phyloP scores from a whole-genome alignment of 177 flowering plant species.

The Vitis hybrid region DNA sequence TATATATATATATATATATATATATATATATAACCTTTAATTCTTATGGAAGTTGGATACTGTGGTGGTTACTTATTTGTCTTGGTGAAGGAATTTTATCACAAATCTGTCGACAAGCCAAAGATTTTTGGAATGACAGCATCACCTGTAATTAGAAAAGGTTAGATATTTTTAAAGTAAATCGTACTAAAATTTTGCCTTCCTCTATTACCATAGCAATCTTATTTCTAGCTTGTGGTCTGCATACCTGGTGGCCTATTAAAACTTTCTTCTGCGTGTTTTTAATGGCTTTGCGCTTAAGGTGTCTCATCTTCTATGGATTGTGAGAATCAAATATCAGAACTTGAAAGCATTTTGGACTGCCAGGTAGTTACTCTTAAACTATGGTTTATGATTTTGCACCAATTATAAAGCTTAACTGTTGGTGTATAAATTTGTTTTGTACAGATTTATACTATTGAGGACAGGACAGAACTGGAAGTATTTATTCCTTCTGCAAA shows the following conservation, averaged over 20 bases:
- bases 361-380: constrained; percentile 47
- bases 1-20: neutral
- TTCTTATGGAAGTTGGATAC: neutral
- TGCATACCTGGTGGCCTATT: neutral
- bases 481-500: constrained; percentile 53
- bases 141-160: constrained; percentile 74
- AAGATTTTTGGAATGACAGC: constrained; percentile 95
- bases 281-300: constrained; percentile 15
- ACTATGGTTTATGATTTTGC: neutral
- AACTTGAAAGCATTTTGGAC: constrained; percentile 80
- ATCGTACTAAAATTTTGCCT: neutral
- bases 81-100: constrained; percentile 73
- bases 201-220: neutral
- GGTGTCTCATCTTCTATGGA: constrained; percentile 61
- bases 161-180: constrained; percentile 21
- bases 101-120: constrained; percentile 53
- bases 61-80: constrained; percentile 4
- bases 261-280: neutral
- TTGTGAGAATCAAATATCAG: constrained; percentile 67
- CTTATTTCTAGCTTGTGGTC: neutral
- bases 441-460: constrained; percentile 59
- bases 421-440: constrained; percentile 3
- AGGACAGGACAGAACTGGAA: constrained; percentile 58
- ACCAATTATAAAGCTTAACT: neutral
- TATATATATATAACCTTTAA: neutral